phyloP scores from a whole-genome alignment of 768 basidiomycete species.

The Pleurotus salmoneostramineus region DNA sequence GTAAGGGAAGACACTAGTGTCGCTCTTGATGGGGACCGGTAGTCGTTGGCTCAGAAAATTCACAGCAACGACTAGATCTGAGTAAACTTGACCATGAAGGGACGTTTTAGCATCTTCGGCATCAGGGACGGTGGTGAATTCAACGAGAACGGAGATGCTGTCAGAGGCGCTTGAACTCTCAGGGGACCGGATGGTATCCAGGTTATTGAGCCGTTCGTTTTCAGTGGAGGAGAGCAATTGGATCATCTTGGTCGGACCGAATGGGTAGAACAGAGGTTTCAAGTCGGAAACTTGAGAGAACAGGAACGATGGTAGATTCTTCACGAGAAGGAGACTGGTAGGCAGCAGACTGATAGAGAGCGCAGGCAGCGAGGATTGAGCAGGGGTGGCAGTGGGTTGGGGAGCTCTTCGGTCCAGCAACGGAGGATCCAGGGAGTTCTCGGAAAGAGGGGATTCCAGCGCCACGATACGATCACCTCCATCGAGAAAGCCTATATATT shows the following conservation, averaged over 20 bases:
- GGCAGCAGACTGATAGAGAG: slow-evolving; percentile 32
- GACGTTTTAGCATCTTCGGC: slow-evolving; percentile 64
- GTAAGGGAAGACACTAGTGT: neutral
- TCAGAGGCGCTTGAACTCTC: slow-evolving; percentile 24
- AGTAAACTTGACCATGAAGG: slow-evolving; percentile 62
- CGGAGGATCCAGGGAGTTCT: slow-evolving; percentile 11
- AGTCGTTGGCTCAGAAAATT: neutral
- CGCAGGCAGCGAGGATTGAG: slow-evolving; percentile 22
- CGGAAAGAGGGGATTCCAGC: slow-evolving; percentile 41
- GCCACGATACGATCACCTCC: slow-evolving; percentile 74
- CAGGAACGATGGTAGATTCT: slow-evolving; percentile 60
- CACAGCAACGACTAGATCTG: slow-evolving; percentile 20
- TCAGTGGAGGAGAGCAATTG: slow-evolving; percentile 19
- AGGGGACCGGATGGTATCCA: slow-evolving; percentile 24
- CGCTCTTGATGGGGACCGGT: neutral
- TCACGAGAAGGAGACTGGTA: slow-evolving; percentile 54
- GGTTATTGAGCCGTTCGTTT: neutral
- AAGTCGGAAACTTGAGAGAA: slow-evolving; percentile 67
- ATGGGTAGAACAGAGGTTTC: slow-evolving; percentile 71
- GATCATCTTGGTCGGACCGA: slow-evolving; percentile 63
- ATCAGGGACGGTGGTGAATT: slow-evolving; percentile 49
- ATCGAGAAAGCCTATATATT: slow-evolving; percentile 63
- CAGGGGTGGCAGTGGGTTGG: slow-evolving; percentile 18
- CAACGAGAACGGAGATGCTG: slow-evolving; percentile 56
- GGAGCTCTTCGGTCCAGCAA: too few species aligned